These are phyloP conservation scores for Penicillium chermesinum DNA, from an alignment of 495 filamentous ascomycete genomes.

Conservation along the genomic window DNA sequence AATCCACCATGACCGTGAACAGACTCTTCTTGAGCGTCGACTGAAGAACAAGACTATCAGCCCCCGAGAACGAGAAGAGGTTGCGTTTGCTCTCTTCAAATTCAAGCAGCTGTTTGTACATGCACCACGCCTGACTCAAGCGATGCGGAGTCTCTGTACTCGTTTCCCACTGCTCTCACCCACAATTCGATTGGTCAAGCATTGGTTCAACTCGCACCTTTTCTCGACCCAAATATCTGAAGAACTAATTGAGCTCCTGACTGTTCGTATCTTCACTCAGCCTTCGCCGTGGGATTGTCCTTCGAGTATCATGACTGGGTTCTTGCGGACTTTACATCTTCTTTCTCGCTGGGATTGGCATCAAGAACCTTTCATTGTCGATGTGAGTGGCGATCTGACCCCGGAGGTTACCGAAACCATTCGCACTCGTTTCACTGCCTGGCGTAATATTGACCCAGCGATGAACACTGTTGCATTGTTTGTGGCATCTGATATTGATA, in stretches of 20 bases:
- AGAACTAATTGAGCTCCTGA: constrained; percentile 78
- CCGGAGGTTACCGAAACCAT: constrained; percentile 50
- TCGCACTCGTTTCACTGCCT: constrained; percentile 64
- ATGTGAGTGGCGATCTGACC: constrained; percentile 58
- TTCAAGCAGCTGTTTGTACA: constrained; percentile 70
- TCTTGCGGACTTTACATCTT: constrained; percentile 70
- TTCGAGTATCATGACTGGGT: constrained; percentile 72
- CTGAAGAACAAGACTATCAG: constrained; percentile 66
- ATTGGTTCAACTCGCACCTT: constrained; percentile 83
- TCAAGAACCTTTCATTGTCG: constrained; percentile 70
- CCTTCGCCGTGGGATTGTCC: constrained; percentile 78
- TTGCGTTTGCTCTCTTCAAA: constrained; percentile 58
- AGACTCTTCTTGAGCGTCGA: constrained; percentile 68
- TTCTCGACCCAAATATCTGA: constrained; percentile 68
- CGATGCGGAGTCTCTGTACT: constrained; percentile 70
- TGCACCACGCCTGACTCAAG: constrained; percentile 72
- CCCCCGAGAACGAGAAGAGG: constrained; percentile 57
- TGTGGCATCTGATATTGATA: constrained; percentile 72
- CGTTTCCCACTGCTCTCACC: constrained; percentile 76
- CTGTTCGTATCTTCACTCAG: constrained; percentile 67
- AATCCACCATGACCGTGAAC: constrained; percentile 76
- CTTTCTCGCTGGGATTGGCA: constrained; percentile 91
- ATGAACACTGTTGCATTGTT: constrained; percentile 83
- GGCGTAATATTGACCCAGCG: constrained; percentile 76
- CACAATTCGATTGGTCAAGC: constrained; percentile 81